phyloP scores from a whole-genome alignment of 441 rosid genomes.

The Pelargonium cotyledonis region DNA sequence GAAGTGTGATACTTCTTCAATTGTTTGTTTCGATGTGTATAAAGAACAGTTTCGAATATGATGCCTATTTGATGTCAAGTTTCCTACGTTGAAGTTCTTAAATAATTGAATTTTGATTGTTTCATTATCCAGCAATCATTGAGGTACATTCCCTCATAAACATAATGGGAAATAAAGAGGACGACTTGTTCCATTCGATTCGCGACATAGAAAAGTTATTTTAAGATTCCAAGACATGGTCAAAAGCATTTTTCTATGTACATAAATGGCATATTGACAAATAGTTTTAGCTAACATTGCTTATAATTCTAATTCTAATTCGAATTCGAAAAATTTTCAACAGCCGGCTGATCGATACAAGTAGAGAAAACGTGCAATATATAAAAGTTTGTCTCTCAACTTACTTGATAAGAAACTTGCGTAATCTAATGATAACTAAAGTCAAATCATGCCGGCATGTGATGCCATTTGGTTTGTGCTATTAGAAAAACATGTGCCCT shows the following conservation, averaged over 20 bases:
- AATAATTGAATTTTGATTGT: neutral
- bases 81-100: neutral
- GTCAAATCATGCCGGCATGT: neutral
- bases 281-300: too few species aligned
- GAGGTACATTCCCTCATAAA: too few species aligned
- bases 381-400: neutral
- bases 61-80: slow-evolving; percentile 15
- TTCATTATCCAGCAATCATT: neutral
- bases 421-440: neutral
- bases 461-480: neutral
- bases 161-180: too few species aligned
- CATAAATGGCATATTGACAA: too few species aligned
- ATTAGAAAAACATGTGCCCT: neutral
- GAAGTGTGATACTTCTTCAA: slow-evolving; percentile 28
- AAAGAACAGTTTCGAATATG: slow-evolving; percentile 29
- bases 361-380: neutral
- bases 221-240: too few species aligned
- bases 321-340: too few species aligned
- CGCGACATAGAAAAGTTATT: too few species aligned
- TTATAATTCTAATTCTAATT: too few species aligned
- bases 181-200: too few species aligned
- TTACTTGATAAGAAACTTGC: neutral
- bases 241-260: too few species aligned
- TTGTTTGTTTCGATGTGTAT: slow-evolving; percentile 47
- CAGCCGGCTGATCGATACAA: neutral